Percentiles rank a stretch among this genome's conserved stretches.
Evolutionary conservation across 495 filamentous ascomycete species (phyloP).

Genomic region (Aspergillus leporis): DNA sequence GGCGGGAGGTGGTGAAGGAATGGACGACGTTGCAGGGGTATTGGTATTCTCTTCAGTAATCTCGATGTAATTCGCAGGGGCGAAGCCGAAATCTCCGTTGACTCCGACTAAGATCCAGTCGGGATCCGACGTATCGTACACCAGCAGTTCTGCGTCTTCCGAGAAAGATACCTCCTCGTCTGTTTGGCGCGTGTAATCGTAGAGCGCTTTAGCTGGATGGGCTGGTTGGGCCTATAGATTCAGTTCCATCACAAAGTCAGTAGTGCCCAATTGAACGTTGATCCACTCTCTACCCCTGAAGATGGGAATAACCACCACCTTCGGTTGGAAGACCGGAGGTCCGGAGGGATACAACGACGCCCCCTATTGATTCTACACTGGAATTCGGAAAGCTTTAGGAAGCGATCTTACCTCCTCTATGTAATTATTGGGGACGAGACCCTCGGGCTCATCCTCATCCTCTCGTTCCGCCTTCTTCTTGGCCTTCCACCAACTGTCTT

Average conservation of each 20-base stretch:
- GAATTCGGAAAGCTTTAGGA: background rate
- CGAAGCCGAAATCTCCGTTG: conserved; percentile 88
- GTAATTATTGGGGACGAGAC: conserved; percentile 94
- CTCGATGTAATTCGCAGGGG: conserved; percentile 96
- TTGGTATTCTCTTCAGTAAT: conserved; percentile 41
- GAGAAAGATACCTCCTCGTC: conserved; percentile 97
- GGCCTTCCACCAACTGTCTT: conserved; percentile 97
- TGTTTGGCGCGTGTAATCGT: conserved; percentile 95
- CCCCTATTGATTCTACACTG: background rate
- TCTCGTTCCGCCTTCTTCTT: conserved; percentile 93
- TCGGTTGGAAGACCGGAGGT: background rate
- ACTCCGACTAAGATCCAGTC: conserved; percentile 94
- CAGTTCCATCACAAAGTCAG: conserved; percentile 2
- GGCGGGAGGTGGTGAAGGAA: conserved; percentile 28
- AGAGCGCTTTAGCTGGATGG: conserved; percentile 78
- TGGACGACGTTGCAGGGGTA: conserved; percentile 24
- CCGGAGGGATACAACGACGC: background rate
- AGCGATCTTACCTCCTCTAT: conserved; percentile 79
- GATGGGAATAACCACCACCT: background rate
- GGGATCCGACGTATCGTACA: conserved; percentile 89
- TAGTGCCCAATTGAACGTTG: background rate
- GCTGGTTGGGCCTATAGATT: conserved; percentile 66
- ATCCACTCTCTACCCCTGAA: conserved; percentile 8
- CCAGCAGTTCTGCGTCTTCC: conserved; percentile 79
- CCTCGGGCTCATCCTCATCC: conserved; percentile 92